Evolutionary conservation across 345 rosid genomes (phyloP).

Genomic region (Hypericum androsaemum): DNA sequence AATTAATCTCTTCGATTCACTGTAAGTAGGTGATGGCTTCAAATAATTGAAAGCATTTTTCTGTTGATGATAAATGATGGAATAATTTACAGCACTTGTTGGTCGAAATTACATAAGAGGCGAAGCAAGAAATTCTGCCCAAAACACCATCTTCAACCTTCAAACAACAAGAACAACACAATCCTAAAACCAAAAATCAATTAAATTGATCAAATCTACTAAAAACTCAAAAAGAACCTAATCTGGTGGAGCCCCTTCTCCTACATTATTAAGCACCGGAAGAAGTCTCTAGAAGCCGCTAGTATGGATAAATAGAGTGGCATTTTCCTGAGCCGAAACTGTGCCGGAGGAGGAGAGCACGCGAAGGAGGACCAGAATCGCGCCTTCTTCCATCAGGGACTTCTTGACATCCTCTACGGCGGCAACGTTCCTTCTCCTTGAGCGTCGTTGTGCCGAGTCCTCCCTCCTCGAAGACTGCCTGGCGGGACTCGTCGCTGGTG

Average conservation of each 20-base stretch:
- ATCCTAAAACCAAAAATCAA: too few relatives aligned
- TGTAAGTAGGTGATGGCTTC: too few relatives aligned
- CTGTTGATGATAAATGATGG: too few relatives aligned
- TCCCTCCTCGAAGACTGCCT: constrained; percentile 53
- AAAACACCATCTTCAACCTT: too few relatives aligned
- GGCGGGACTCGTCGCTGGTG: constrained; percentile 48
- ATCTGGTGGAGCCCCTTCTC: constrained; percentile 51
- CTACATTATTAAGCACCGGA: constrained; percentile 40
- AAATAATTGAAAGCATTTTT: too few relatives aligned
- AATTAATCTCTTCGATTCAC: too few relatives aligned
- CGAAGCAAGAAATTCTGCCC: too few relatives aligned
- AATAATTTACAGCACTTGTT: too few relatives aligned
- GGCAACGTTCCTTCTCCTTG: constrained; percentile 49
- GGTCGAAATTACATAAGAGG: too few relatives aligned
- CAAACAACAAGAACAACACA: too few relatives aligned
- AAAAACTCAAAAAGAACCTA: too few relatives aligned
- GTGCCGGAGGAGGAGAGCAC: constrained; percentile 25
- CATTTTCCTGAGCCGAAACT: constrained; percentile 35
- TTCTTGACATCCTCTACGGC: constrained; percentile 44
- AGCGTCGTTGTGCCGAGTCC: constrained; percentile 52
- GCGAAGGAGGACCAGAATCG: constrained; percentile 46
- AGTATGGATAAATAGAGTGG: constrained; percentile 44
- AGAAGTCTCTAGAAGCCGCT: constrained; percentile 57
- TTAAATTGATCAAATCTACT: too few relatives aligned
- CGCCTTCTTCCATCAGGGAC: constrained; percentile 64